Evolutionary conservation across 371 early-diverging fungal genomes (phyloP).

Genomic region (Circinella umbellata): DNA sequence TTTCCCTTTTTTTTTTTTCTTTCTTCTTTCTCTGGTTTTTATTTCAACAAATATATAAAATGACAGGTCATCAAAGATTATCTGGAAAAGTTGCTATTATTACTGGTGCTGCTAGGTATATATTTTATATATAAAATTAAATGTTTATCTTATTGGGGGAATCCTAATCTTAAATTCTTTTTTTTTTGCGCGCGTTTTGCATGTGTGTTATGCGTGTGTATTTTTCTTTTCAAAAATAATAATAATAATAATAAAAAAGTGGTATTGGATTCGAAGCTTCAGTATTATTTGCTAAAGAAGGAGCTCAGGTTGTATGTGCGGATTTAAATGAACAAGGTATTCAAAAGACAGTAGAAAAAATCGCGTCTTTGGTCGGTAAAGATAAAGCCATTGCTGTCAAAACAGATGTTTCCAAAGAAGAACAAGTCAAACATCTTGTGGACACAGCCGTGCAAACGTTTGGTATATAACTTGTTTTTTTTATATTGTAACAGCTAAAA

Average conservation of each 20-base stretch:
- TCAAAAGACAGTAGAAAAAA: conserved; percentile 53
- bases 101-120: conserved; percentile 82
- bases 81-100: conserved; percentile 83
- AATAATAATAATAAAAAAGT: conserved; percentile 39
- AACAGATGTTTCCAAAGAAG: conserved; percentile 79
- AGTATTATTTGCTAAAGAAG: conserved; percentile 81
- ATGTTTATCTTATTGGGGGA: too few species aligned
- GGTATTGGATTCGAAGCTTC: conserved; percentile 85
- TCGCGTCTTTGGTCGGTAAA: conserved; percentile 39
- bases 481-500: too few species aligned
- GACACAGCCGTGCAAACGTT: conserved; percentile 68
- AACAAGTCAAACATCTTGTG: conserved; percentile 72
- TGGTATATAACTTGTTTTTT: conserved; percentile 56
- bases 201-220: too few species aligned
- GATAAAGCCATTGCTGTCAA: conserved; percentile 52
- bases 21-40: background rate
- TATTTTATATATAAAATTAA: too few species aligned
- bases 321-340: conserved; percentile 75
- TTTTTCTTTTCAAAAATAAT: too few species aligned
- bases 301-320: conserved; percentile 80
- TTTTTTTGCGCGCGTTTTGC: too few species aligned
- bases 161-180: too few species aligned
- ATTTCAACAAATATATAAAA: background rate
- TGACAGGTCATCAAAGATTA: conserved; percentile 33
- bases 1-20: background rate